These are phyloP conservation scores for Herpetospermum pedunculosum DNA, from an alignment of 306 rosid genomes.

Conservation along the genomic window DNA sequence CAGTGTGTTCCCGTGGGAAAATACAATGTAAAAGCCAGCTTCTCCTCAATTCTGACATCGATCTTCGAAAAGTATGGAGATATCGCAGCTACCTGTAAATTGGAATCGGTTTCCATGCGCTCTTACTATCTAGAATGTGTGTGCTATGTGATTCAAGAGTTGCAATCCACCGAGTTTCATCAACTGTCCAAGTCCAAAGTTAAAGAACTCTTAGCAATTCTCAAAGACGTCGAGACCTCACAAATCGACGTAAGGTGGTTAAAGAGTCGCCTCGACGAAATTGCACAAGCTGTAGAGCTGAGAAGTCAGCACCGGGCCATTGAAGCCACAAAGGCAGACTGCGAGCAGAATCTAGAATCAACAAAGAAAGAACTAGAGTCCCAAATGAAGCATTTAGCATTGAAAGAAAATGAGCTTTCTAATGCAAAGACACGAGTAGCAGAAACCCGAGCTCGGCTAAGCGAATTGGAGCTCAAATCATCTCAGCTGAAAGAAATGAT, in stretches of 20 bases:
- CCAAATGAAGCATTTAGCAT: conserved; percentile 34
- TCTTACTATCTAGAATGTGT: conserved; percentile 73
- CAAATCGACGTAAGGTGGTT: conserved; percentile 59
- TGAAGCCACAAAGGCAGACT: conserved; percentile 32
- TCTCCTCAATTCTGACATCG: conserved; percentile 40
- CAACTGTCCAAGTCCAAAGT: conserved; percentile 46
- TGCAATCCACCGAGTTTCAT: conserved; percentile 28
- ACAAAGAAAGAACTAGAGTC: conserved; percentile 39
- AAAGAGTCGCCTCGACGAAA: conserved; percentile 33
- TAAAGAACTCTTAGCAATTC: conserved; percentile 51
- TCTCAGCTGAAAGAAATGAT: conserved; percentile 27
- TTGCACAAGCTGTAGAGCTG: conserved; percentile 34
- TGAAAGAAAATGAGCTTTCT: conserved; percentile 51
- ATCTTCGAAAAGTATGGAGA: conserved; percentile 69
- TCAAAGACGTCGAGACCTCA: conserved; percentile 77
- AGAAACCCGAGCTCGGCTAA: conserved; percentile 40
- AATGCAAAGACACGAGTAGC: conserved; percentile 33
- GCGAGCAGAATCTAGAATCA: conserved; percentile 33
- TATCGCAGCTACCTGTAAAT: conserved; percentile 52
- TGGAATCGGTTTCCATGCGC: conserved; percentile 68
- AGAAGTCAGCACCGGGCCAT: conserved; percentile 26
- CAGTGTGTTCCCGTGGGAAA: conserved; percentile 49
- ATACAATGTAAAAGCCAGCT: conserved; percentile 53
- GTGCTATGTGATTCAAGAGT: conserved; percentile 67
- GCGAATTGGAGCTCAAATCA: conserved; percentile 47